Conservation (phyloP, 2,329 filamentous ascomycete species). For the Pseudogymnoascus sp. region DNA sequence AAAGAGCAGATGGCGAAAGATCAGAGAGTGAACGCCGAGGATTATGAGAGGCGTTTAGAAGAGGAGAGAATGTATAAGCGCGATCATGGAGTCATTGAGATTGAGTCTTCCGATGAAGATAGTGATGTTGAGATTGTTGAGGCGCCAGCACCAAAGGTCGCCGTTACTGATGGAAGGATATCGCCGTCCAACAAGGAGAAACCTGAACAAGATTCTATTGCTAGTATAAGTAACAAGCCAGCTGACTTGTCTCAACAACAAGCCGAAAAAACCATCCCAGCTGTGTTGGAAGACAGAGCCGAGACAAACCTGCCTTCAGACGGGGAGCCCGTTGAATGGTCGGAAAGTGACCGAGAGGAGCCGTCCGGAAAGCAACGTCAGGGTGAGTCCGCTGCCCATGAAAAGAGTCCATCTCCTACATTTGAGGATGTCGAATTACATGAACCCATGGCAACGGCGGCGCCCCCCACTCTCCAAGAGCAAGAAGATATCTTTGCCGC, state of each 20-base stretch:
- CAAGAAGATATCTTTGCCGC: neutral
- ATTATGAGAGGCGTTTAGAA: conserved; percentile 47
- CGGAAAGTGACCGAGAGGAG: conserved; percentile 37
- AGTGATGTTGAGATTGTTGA: conserved; percentile 52
- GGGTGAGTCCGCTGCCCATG: neutral
- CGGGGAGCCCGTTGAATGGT: conserved; percentile 38
- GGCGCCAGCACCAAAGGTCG: conserved; percentile 30
- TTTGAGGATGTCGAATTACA: conserved; percentile 21
- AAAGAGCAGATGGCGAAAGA: conserved; percentile 50
- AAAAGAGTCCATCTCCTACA: conserved; percentile 15
- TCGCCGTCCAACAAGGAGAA: neutral
- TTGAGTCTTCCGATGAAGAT: conserved; percentile 50
- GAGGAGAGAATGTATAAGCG: conserved; percentile 41
- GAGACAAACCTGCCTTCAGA: neutral
- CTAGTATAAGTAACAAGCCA: neutral
- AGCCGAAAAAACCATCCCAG: neutral
- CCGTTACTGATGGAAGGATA: conserved; percentile 8
- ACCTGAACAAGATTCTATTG: neutral
- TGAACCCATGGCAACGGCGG: conserved; percentile 3
- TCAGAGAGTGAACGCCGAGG: conserved; percentile 54
- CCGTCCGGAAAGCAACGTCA: neutral
- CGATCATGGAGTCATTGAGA: conserved; percentile 47
- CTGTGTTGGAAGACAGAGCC: neutral
- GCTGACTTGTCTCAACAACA: neutral
- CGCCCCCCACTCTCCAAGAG: neutral